Percentiles rank a stretch among this genome's conserved stretches.
Evolutionary conservation across 2,329 filamentous ascomycete species (phyloP).

Genomic region (Neonectria coccinea): DNA sequence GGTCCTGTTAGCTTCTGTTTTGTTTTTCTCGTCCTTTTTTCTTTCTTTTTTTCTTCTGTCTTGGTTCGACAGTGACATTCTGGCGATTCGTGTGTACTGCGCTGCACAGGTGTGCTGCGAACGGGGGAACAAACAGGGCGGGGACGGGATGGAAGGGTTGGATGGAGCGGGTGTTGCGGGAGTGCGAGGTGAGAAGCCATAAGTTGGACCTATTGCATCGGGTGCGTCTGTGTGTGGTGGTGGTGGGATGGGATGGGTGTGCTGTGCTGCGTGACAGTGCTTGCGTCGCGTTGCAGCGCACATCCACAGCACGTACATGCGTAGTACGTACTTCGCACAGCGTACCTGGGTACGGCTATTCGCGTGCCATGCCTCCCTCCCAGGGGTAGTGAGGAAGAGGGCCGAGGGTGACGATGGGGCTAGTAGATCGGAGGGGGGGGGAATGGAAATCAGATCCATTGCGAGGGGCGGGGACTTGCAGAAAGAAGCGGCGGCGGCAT

Average conservation of each 20-base stretch:
- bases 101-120: background rate
- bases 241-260: background rate
- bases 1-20: slow-evolving; percentile 13
- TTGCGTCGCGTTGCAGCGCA: background rate
- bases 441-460: slow-evolving; percentile 12
- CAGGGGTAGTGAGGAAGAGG: slow-evolving; percentile 5
- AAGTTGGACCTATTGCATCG: no score
- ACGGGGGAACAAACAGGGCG: background rate
- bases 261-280: background rate
- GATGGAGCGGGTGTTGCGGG: background rate
- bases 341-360: background rate
- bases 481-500: slow-evolving; percentile 1
- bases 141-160: no score
- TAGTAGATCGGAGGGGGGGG: slow-evolving; percentile 15
- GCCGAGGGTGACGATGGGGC: slow-evolving; percentile 11
- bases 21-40: background rate
- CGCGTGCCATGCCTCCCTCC: background rate
- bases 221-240: background rate
- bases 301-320: background rate
- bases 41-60: no score
- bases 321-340: background rate
- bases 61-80: no score
- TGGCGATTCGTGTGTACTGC: background rate
- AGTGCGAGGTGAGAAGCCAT: background rate
- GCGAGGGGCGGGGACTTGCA: slow-evolving; percentile 13